phyloP scores from a whole-genome alignment of 768 basidiomycete genomes.

The Boletus rufocinnamomeus region DNA sequence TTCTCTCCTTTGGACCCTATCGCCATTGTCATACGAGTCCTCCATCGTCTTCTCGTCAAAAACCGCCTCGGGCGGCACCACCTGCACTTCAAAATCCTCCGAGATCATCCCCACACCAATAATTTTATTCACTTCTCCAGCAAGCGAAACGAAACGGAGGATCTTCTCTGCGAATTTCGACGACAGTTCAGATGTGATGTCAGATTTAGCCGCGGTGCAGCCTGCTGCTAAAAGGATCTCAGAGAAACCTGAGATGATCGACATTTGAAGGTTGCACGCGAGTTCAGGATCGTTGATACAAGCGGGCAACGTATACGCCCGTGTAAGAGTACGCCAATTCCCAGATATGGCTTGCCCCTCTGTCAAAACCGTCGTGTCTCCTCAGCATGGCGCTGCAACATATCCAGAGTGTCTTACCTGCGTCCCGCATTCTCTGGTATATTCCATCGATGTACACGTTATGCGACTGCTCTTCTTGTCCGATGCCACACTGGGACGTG shows the following conservation, averaged over 20 bases:
- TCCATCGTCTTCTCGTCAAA: conserved; percentile 25
- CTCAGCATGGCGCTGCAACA: background rate
- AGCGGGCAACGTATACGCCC: conserved; percentile 14
- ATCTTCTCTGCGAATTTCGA: conserved; percentile 45
- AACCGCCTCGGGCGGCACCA: conserved; percentile 10
- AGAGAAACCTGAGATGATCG: conserved; percentile 22
- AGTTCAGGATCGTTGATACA: conserved; percentile 22
- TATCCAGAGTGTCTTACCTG: conserved; percentile 30
- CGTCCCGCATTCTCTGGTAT: conserved; percentile 36
- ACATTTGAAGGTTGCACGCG: conserved; percentile 3
- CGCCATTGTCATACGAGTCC: conserved; percentile 27
- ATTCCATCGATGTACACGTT: conserved; percentile 25
- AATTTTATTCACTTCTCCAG: conserved; percentile 45
- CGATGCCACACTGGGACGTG: conserved; percentile 24
- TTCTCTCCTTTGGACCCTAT: background rate
- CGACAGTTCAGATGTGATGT: conserved; percentile 42
- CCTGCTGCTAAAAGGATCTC: conserved; percentile 33
- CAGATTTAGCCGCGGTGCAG: conserved; percentile 15
- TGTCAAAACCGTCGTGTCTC: conserved; percentile 15
- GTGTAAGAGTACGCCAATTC: conserved; percentile 11
- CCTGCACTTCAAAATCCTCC: conserved; percentile 30
- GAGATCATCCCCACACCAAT: conserved; percentile 26
- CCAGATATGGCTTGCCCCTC: conserved; percentile 45
- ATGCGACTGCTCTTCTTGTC: conserved; percentile 16
- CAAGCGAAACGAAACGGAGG: conserved; percentile 42